These are phyloP conservation scores for Alternaria conjuncta DNA, from an alignment of 2,329 filamentous ascomycete species.

Conservation along the genomic window DNA sequence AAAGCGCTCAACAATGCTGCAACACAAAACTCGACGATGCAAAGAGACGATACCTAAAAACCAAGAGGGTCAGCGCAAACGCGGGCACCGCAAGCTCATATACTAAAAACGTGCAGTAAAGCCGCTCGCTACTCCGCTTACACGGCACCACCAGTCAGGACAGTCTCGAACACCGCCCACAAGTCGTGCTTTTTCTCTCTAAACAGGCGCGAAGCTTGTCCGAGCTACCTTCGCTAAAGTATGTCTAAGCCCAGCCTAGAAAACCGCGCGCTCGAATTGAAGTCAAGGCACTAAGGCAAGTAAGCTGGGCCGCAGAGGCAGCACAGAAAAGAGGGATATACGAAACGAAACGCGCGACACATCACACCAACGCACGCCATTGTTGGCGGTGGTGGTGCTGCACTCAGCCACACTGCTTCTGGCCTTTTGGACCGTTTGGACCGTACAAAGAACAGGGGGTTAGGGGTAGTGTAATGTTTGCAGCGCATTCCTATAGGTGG, in stretches of 20 bases:
- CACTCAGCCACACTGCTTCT: conserved; percentile 24
- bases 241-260: background rate
- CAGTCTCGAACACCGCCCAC: background rate
- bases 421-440: conserved; percentile 13
- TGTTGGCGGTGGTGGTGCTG: background rate
- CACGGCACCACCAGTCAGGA: conserved; percentile 7
- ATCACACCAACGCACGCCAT: background rate
- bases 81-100: conserved; percentile 25
- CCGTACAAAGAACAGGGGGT: background rate
- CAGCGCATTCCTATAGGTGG: background rate
- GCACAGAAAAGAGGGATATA: background rate
- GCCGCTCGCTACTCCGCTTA: conserved; percentile 9
- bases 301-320: background rate
- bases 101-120: conserved; percentile 16
- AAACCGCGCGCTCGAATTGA: background rate
- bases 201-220: background rate
- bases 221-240: background rate
- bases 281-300: background rate
- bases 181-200: background rate
- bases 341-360: background rate
- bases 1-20: conserved; percentile 3
- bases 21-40: background rate
- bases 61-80: background rate
- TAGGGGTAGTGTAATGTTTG: background rate
- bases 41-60: background rate